Evolutionary conservation across 2,329 filamentous ascomycete genomes (phyloP).

Genomic region (Alternaria hordeiaustralica): DNA sequence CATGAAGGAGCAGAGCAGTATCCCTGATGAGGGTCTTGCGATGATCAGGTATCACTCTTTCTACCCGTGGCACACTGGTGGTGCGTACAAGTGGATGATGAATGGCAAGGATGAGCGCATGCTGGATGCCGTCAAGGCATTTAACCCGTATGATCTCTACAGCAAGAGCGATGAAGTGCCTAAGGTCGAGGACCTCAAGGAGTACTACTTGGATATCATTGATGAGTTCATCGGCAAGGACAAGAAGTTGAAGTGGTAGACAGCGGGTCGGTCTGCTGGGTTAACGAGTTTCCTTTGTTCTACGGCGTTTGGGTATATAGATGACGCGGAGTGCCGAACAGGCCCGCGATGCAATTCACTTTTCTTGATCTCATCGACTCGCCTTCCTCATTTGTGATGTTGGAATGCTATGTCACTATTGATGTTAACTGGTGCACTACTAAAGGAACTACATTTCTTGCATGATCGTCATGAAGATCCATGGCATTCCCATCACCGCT

Average conservation of each 20-base stretch:
- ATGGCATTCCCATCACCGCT: too few species aligned
- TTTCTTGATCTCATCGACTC: background rate
- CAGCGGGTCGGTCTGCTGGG: background rate
- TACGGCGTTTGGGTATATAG: background rate
- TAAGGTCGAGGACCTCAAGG: conserved; percentile 77
- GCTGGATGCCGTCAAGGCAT: conserved; percentile 80
- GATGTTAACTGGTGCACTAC: too few species aligned
- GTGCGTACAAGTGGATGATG: conserved; percentile 84
- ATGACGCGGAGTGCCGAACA: conserved; percentile 17
- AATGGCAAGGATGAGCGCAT: conserved; percentile 79
- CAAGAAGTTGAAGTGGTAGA: conserved; percentile 72
- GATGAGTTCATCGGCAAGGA: conserved; percentile 73
- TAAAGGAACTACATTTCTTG: too few species aligned
- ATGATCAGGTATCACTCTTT: conserved; percentile 96
- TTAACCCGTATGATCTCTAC: conserved; percentile 92
- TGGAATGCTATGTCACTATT: too few species aligned
- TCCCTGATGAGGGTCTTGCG: conserved; percentile 82
- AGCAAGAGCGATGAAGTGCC: conserved; percentile 88
- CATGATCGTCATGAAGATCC: too few species aligned
- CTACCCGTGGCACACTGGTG: conserved; percentile 87
- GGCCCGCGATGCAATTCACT: conserved; percentile 14
- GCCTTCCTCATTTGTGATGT: too few species aligned
- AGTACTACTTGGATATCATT: conserved; percentile 56
- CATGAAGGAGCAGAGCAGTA: conserved; percentile 78
- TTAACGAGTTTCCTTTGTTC: conserved; percentile 9